phyloP scores from a whole-genome alignment of 1,284 basidiomycete species.

The Trametes versicolor region DNA sequence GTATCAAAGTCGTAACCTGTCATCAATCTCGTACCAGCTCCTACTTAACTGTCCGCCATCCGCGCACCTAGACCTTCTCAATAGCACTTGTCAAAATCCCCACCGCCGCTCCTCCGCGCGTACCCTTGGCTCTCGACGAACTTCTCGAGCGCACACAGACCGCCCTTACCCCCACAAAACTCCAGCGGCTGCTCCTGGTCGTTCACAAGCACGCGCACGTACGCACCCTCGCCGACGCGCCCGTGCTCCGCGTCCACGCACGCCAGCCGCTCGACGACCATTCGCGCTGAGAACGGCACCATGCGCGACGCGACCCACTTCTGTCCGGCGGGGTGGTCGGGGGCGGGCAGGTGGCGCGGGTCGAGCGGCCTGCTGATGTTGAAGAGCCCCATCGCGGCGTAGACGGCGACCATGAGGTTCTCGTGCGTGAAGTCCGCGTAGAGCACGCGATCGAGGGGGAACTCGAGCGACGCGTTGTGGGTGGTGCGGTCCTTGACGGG shows the following conservation, averaged over 20 bases:
- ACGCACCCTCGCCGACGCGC: constrained; percentile 33
- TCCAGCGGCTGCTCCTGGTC: constrained; percentile 70
- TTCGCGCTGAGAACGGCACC: constrained; percentile 71
- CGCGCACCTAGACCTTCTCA: no score
- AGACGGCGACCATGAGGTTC: constrained; percentile 82
- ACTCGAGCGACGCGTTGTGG: constrained; percentile 82
- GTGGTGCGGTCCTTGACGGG: constrained; percentile 75
- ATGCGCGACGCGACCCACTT: constrained; percentile 67
- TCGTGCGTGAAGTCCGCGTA: constrained; percentile 88
- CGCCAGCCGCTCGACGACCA: constrained; percentile 68
- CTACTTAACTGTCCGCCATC: no score
- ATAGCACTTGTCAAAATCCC: constrained; percentile 71
- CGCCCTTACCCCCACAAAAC: constrained; percentile 66
- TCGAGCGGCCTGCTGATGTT: constrained; percentile 51
- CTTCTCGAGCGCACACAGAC: constrained; percentile 69
- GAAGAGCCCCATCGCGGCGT: constrained; percentile 77
- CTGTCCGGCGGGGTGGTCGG: constrained; percentile 43
- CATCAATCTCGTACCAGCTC: no score
- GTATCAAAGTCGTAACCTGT: no score
- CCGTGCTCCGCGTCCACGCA: constrained; percentile 46
- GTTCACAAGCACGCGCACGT: constrained; percentile 57
- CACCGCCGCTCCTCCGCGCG: constrained; percentile 68
- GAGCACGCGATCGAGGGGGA: constrained; percentile 72
- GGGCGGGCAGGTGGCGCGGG: constrained; percentile 39
- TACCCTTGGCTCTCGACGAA: constrained; percentile 80